Evolutionary conservation across 768 basidiomycete species (phyloP).

Genomic region (Suillus alpinus): DNA sequence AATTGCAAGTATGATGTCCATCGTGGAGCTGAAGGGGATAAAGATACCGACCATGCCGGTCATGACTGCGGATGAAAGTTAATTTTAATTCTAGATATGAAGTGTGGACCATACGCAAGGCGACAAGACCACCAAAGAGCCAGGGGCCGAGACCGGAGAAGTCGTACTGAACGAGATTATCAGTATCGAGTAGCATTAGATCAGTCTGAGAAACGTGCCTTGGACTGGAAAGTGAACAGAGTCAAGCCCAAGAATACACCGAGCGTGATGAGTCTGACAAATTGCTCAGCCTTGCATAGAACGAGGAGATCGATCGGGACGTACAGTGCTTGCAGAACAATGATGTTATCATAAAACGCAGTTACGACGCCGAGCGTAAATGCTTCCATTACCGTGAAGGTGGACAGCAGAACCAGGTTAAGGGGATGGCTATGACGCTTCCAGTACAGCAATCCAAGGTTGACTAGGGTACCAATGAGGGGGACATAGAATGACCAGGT

Average conservation of each 20-base stretch:
- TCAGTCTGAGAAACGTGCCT: slow-evolving; percentile 43
- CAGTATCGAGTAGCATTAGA: background rate
- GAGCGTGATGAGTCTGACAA: slow-evolving; percentile 71
- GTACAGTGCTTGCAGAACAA: slow-evolving; percentile 86
- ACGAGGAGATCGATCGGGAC: slow-evolving; percentile 22
- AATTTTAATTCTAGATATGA: background rate
- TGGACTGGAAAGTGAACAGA: slow-evolving; percentile 91
- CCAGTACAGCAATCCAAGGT: slow-evolving; percentile 82
- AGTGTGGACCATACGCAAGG: slow-evolving; percentile 51
- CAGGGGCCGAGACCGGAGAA: slow-evolving; percentile 91
- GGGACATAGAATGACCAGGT: slow-evolving; percentile 80
- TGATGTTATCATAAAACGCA: slow-evolving; percentile 65
- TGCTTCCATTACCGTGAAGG: slow-evolving; percentile 90
- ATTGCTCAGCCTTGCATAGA: slow-evolving; percentile 9
- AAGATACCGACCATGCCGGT: slow-evolving; percentile 82
- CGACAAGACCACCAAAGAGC: slow-evolving; percentile 82
- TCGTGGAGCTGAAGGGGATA: slow-evolving; percentile 78
- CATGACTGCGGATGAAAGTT: slow-evolving; percentile 48
- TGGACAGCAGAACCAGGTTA: slow-evolving; percentile 80
- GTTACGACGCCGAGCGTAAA: slow-evolving; percentile 85
- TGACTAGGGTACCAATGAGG: slow-evolving; percentile 74
- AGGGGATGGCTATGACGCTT: slow-evolving; percentile 88
- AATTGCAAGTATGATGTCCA: slow-evolving; percentile 78
- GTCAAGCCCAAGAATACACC: slow-evolving; percentile 94
- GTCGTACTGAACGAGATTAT: slow-evolving; percentile 62